Evolutionary conservation across 345 rosid species (phyloP), one percentile per base, ranked within the genome.

Genomic region (Microthlaspi erraticum): DNA sequence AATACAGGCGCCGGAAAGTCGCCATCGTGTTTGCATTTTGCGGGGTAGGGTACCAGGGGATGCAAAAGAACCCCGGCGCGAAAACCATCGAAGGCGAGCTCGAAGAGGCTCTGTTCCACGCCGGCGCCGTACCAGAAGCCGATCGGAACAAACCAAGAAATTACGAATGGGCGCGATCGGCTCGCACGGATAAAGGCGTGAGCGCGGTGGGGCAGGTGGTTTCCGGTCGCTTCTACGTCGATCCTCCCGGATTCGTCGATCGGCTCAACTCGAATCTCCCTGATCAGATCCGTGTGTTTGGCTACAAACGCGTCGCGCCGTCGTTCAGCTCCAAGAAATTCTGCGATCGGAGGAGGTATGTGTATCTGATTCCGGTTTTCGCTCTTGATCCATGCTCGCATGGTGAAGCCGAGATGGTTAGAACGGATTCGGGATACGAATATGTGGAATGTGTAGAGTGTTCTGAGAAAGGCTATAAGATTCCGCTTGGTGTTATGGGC

Each of bases 191-290:
- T 57, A 91, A 94, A 57, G 99, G 99, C 17, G 97, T 94, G 51
- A 91, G 96, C 79, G 98, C 96, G 11, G 92, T 88, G n/a, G 99
- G 99, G 7, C 96, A 94, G 77, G 98, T 89, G 3, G 95, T 94
- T 36, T 89, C 98, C 3, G 96, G 96, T 18, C 82, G 93, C 4
- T 89, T 94, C 81, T 91, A 84, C 66, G 71, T 89, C 43, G 99
- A 94, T 74, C 99, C 97, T 18, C 92, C 95, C 1, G 96, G 98
- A n/a, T 72, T 94, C 26, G 86, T 88, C 12, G 95, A 87, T 6
- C 87, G 98, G 19, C 81, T 94, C 12, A 88, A 86, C 68, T 68
- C 87, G 54, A 55, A 67, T 64, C 88, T 91, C 3, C 83, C 89
- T 0, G 48, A 77, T 13, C 96, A 88, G 74, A 81, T 91, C 77